Evolutionary conservation across 2,329 filamentous ascomycete genomes (phyloP).

Genomic region (Aciculosporium take): DNA sequence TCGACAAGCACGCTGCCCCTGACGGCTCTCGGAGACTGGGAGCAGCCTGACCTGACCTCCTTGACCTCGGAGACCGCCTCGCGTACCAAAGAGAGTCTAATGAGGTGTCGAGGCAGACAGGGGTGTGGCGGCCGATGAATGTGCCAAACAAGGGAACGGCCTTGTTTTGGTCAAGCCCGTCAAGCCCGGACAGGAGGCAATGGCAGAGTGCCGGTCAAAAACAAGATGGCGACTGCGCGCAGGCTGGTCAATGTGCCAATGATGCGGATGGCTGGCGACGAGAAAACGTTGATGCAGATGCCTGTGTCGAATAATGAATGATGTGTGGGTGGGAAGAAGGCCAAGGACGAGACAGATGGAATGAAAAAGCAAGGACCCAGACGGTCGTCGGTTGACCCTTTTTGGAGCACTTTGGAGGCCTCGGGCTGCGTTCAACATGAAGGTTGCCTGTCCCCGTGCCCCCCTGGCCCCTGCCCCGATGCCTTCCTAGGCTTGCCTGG

Average conservation of each 20-base stretch:
- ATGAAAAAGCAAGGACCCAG: not conserved
- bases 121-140: too few species aligned
- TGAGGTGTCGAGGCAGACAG: not conserved
- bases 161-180: too few species aligned
- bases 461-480: too few species aligned
- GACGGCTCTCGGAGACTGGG: conserved; percentile 4
- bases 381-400: too few species aligned
- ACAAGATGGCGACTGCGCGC: not conserved
- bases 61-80: too few species aligned
- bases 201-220: not conserved
- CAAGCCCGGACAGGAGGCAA: too few species aligned
- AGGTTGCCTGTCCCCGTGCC: too few species aligned
- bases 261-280: not conserved
- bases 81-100: not conserved
- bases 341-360: not conserved
- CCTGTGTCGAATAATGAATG: not conserved
- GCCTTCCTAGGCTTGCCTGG: too few species aligned
- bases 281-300: not conserved
- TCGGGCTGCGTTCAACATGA: too few species aligned
- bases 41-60: not conserved
- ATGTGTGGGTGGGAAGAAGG: not conserved
- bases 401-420: too few species aligned
- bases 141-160: too few species aligned
- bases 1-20: conserved; percentile 4
- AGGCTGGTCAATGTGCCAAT: not conserved